Evolutionary conservation across 345 rosid species (phyloP).

Genomic region (Syzygium jambos): DNA sequence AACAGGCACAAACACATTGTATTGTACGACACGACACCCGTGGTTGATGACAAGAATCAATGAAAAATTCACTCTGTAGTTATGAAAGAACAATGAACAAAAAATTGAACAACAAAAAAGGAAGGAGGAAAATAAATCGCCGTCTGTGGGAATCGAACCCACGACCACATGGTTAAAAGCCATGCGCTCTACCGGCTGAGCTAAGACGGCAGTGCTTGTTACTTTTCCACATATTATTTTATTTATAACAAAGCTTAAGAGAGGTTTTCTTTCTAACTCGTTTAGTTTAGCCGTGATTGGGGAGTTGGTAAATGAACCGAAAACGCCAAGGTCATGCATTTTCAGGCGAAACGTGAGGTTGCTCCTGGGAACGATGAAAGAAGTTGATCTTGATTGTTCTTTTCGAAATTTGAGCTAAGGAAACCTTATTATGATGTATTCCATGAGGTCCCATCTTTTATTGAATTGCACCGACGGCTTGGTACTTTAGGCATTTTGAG

Average conservation of each 20-base stretch:
- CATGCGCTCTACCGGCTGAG: constrained; percentile 84
- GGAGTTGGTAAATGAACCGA: not conserved
- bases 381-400: not conserved
- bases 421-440: not conserved
- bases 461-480: not conserved
- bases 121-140: constrained; percentile 4
- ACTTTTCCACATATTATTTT: fast-evolving
- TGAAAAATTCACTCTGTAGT: too few relatives aligned
- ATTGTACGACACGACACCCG: not conserved
- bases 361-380: not conserved
- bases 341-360: not conserved
- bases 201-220: constrained; percentile 23
- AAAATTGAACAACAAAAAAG: too few relatives aligned
- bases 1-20: not conserved
- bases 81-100: not conserved
- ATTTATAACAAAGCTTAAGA: fast-evolving
- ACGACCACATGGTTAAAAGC: constrained; percentile 79
- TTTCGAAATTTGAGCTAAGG: not conserved
- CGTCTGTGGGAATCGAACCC: constrained; percentile 82
- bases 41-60: not conserved
- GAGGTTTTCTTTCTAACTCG: too few relatives aligned
- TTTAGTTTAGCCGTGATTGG: not conserved
- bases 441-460: not conserved
- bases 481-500: not conserved
- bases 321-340: not conserved